Evolutionary conservation across 73 alveolate genomes (phyloP).

Genomic region (Stentor coeruleus): DNA sequence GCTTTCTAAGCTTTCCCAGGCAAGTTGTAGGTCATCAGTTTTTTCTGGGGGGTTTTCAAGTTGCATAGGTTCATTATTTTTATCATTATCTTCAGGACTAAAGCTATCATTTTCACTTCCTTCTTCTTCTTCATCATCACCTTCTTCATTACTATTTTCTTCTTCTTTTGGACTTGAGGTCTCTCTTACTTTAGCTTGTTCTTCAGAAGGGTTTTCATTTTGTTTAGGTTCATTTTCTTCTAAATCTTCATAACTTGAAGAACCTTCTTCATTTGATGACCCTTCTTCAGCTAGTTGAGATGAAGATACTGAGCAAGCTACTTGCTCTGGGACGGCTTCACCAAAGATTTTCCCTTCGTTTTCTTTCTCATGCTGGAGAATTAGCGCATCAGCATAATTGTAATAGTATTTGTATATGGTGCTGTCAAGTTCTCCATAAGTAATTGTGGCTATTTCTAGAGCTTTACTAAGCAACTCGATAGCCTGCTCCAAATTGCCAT

Average conservation of each 20-base stretch:
- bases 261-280: neutral
- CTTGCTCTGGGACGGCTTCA: neutral
- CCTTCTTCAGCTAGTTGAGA: no score
- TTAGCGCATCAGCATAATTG: neutral
- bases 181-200: no score
- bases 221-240: neutral
- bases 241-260: no score
- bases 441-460: neutral
- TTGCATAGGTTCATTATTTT: neutral
- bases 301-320: neutral
- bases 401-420: neutral
- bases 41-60: no score
- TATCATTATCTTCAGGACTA: neutral
- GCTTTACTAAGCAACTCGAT: neutral
- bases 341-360: slow-evolving; percentile 4
- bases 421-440: slow-evolving; percentile 1
- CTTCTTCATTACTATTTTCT: neutral
- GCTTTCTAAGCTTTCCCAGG: slow-evolving; percentile 18
- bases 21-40: slow-evolving; percentile 20
- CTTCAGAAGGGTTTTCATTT: neutral
- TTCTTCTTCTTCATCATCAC: neutral
- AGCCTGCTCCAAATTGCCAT: neutral
- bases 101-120: neutral
- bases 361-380: slow-evolving; percentile 9
- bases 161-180: no score